Percentiles rank a stretch among this genome's conserved stretches.
These are phyloP conservation scores for Serendipita vermifera DNA, from an alignment of 768 basidiomycete genomes.

Conservation along the genomic window DNA sequence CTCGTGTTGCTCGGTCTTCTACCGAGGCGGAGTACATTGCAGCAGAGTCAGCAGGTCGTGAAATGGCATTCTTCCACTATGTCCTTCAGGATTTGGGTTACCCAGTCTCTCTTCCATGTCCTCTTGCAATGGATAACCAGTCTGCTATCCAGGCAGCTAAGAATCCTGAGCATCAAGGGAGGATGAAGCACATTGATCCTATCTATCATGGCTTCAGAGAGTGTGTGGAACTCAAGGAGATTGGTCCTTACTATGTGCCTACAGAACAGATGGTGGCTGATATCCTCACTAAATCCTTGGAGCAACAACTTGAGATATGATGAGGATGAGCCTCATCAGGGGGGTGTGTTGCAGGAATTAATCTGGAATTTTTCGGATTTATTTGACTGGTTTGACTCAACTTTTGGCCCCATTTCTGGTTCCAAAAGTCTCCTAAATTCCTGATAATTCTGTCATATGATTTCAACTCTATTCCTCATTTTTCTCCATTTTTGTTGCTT, in stretches of 20 bases:
- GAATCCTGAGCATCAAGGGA: conserved; percentile 22
- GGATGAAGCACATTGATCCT: conserved; percentile 23
- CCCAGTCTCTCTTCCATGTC: neutral
- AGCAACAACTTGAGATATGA: too few relatives aligned
- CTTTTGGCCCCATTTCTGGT: too few relatives aligned
- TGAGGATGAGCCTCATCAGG: too few relatives aligned
- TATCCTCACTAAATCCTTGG: conserved; percentile 23
- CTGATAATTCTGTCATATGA: too few relatives aligned
- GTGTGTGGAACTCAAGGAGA: conserved; percentile 13
- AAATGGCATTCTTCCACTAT: conserved; percentile 10
- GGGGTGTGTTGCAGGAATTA: too few relatives aligned
- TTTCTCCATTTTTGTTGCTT: too few relatives aligned
- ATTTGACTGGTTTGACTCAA: too few relatives aligned
- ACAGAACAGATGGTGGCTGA: conserved; percentile 20
- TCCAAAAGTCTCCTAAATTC: too few relatives aligned
- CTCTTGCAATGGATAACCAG: conserved; percentile 17
- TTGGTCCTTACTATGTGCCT: conserved; percentile 17
- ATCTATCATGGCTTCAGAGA: conserved; percentile 21
- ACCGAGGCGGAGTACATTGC: conserved; percentile 31
- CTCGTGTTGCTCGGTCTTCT: conserved; percentile 16
- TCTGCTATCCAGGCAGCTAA: conserved; percentile 15
- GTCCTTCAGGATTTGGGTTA: conserved; percentile 10
- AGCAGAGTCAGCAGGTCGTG: neutral
- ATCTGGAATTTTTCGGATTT: too few relatives aligned
- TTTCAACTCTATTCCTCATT: too few relatives aligned